Conservation (phyloP, 2,329 filamentous ascomycete genomes). For the Colletotrichum brevisporum region DNA sequence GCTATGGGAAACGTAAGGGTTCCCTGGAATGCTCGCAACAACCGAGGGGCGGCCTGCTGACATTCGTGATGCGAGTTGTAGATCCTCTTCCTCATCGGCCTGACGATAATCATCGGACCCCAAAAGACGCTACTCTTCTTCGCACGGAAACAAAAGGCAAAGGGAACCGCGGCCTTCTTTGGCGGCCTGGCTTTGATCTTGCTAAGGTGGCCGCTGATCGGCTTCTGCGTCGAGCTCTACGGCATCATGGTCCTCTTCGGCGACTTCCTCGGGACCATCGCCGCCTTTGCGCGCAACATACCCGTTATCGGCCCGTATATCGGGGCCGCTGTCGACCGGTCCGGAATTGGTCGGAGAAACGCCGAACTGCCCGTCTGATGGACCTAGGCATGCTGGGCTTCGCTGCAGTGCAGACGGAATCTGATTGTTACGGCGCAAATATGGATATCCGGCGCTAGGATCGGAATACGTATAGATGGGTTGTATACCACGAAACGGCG, state of each 20-base stretch:
- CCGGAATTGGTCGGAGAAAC: conserved; percentile 79
- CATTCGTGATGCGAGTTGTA: conserved; percentile 52
- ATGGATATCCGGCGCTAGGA: conserved; percentile 34
- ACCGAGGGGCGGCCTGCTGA: neutral
- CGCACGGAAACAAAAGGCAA: conserved; percentile 90
- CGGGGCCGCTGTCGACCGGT: conserved; percentile 78
- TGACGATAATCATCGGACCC: conserved; percentile 94
- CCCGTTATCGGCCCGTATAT: conserved; percentile 92
- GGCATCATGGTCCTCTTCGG: conserved; percentile 95
- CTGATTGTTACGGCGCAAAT: conserved; percentile 7
- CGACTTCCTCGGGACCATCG: conserved; percentile 95
- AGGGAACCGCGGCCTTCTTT: conserved; percentile 91
- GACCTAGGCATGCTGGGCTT: conserved; percentile 43
- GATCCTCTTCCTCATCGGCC: conserved; percentile 98
- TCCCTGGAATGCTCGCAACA: neutral
- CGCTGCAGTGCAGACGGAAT: neutral
- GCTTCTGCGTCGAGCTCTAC: conserved; percentile 92
- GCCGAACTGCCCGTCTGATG: conserved; percentile 80
- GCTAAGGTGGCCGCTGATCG: conserved; percentile 89
- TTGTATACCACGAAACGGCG: conserved; percentile 42
- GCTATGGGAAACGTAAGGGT: conserved; percentile 92
- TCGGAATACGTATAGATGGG: conserved; percentile 23
- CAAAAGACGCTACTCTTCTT: conserved; percentile 96
- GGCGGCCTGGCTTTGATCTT: conserved; percentile 87
- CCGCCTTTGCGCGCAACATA: conserved; percentile 85